Percentiles rank a stretch among this genome's conserved stretches.
Evolutionary conservation across 139 green algal genomes (phyloP).

Genomic region (Haematococcus sp.): DNA sequence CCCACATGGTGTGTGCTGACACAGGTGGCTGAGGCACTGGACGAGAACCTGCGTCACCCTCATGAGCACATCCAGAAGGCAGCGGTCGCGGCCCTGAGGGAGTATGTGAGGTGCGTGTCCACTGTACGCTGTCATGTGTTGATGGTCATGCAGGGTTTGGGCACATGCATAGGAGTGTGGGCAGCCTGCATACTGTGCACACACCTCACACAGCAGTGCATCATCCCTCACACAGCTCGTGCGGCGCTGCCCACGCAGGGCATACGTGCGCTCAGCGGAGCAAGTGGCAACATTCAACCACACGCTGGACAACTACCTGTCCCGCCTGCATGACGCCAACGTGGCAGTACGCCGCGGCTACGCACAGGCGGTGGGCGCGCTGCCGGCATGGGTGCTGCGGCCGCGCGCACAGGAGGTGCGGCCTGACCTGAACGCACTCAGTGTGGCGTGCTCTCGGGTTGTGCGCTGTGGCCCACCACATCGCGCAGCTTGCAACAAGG

Average conservation of each 20-base stretch:
- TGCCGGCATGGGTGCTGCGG: conserved; percentile 46
- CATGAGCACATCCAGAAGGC: conserved; percentile 63
- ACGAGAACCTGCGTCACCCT: conserved; percentile 77
- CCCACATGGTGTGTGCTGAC: too few relatives aligned
- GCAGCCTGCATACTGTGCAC: too few relatives aligned
- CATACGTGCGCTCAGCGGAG: not conserved
- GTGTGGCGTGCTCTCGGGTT: too few relatives aligned
- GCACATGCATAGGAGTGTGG: too few relatives aligned
- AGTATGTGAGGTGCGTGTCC: conserved; percentile 34
- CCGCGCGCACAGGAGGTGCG: conserved; percentile 30
- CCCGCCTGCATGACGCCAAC: conserved; percentile 54
- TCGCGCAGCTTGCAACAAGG: too few relatives aligned
- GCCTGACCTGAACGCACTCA: not conserved
- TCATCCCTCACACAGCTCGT: not conserved
- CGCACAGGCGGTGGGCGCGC: conserved; percentile 45
- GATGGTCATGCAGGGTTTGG: too few relatives aligned
- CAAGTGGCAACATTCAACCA: conserved; percentile 14
- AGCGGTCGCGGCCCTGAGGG: conserved; percentile 56
- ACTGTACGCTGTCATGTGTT: too few relatives aligned
- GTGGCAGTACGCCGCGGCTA: conserved; percentile 52
- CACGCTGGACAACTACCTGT: conserved; percentile 25
- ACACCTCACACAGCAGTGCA: not conserved
- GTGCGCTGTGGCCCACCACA: too few relatives aligned
- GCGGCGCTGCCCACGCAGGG: not conserved
- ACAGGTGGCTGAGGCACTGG: conserved; percentile 43